A percentile compares a stretch with the other conserved stretches of the same genome.
phyloP scores from a whole-genome alignment of 441 rosid species.

The Mallotus repandus region DNA sequence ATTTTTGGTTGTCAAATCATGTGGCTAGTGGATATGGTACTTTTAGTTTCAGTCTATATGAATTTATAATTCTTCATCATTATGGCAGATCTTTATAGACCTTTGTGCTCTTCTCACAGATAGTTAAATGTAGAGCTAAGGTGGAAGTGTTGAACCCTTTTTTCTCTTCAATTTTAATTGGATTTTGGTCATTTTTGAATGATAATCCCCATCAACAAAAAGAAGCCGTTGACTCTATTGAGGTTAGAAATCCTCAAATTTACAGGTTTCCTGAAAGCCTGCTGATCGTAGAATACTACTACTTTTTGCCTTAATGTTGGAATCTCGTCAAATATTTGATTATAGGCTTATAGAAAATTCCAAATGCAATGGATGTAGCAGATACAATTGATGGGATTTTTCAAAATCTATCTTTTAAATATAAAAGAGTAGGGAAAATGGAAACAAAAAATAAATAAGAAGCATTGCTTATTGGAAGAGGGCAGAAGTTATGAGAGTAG shows the following conservation, averaged over 20 bases:
- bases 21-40: not conserved
- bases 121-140: not conserved
- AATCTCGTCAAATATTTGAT: not conserved
- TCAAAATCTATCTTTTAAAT: not conserved
- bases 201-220: not conserved
- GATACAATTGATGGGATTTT: not conserved
- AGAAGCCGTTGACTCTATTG: not conserved
- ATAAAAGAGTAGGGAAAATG: not conserved
- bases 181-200: too few relatives aligned
- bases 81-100: not conserved
- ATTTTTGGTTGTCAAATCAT: not conserved
- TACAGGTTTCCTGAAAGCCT: not conserved
- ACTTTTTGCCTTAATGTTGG: not conserved
- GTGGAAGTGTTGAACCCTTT: not conserved
- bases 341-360: too few relatives aligned
- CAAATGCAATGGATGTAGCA: not conserved
- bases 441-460: not conserved
- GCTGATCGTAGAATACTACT: not conserved
- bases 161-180: too few relatives aligned
- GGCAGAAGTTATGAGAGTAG: not conserved
- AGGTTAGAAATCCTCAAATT: not conserved
- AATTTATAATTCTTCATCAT: not conserved
- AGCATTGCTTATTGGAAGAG: not conserved
- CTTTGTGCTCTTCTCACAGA: not conserved
- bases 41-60: not conserved